Evolutionary conservation across 176 grass and related monocot species (phyloP).

Genomic region (Otatea glauca): DNA sequence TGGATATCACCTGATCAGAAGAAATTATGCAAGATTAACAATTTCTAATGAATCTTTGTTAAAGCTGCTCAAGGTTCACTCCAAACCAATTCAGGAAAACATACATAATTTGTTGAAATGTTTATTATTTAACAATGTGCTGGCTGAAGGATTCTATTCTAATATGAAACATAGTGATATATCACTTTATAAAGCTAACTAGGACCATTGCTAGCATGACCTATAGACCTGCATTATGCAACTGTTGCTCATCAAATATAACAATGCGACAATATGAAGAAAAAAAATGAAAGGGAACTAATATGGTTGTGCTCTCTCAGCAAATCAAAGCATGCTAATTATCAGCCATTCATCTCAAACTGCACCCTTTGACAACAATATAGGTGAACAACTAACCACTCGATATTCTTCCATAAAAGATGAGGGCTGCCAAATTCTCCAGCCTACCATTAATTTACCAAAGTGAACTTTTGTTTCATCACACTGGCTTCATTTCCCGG

Average conservation of each 20-base stretch:
- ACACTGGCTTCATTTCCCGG: not conserved
- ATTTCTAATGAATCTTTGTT: not conserved
- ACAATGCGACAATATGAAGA: not conserved
- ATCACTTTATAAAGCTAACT: not conserved
- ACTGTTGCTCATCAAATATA: not conserved
- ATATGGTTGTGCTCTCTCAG: not conserved
- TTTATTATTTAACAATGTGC: not conserved
- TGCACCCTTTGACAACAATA: not conserved
- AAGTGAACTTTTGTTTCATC: conserved; percentile 13
- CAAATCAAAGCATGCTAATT: not conserved
- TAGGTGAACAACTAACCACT: not conserved
- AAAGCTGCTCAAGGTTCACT: not conserved
- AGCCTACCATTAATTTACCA: not conserved
- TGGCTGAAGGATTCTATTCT: not conserved
- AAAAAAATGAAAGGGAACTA: not conserved
- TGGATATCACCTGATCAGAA: conserved; percentile 72
- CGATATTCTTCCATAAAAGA: not conserved
- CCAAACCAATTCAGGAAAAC: not conserved
- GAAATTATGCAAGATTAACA: conserved; percentile 34
- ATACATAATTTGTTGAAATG: not conserved
- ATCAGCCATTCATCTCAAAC: not conserved
- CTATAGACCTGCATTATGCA: not conserved
- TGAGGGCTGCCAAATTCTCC: not conserved
- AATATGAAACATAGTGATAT: not conserved
- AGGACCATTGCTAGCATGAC: not conserved